Conservation (phyloP, 139 green algal genomes). For the Chlorella vulgaris region DNA sequence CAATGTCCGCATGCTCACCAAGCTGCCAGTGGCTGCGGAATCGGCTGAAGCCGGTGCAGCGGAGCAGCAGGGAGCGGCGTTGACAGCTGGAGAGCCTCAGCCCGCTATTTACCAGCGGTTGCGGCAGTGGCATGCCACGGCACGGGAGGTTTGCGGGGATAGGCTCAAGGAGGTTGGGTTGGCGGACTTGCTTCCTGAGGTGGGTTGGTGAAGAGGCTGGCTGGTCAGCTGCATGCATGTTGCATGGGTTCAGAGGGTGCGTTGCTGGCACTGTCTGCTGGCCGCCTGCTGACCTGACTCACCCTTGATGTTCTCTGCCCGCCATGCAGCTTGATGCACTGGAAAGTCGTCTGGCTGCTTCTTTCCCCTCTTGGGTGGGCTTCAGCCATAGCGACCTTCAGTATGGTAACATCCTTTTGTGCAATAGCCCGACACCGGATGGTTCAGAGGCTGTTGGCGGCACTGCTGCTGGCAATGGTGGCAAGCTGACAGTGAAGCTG, state of each 20-base stretch:
- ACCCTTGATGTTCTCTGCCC: too few relatives aligned
- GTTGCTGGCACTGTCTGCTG: too few relatives aligned
- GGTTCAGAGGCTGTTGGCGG: not conserved
- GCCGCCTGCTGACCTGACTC: too few relatives aligned
- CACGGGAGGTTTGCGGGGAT: not conserved
- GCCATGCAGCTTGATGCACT: not conserved
- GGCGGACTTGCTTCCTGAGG: constrained; percentile 7
- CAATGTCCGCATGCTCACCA: constrained; percentile 51
- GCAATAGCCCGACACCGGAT: not conserved
- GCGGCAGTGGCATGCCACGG: constrained; percentile 13
- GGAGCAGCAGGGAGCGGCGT: not conserved
- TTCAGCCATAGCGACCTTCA: constrained; percentile 79
- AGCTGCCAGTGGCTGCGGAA: not conserved
- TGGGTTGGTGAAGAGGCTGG: not conserved
- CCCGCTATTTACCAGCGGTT: constrained; percentile 27
- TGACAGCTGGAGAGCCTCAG: not conserved
- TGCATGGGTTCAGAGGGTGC: too few relatives aligned
- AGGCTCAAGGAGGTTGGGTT: constrained; percentile 22
- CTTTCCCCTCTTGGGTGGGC: constrained; percentile 48
- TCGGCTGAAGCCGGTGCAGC: not conserved
- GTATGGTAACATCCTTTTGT: constrained; percentile 75
- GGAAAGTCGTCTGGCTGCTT: not conserved
- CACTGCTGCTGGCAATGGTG: not conserved
- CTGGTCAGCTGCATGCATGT: too few relatives aligned
- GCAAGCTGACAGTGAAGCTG: constrained; percentile 44